phyloP scores from a whole-genome alignment of 345 rosid species.

The Brassica incana region DNA sequence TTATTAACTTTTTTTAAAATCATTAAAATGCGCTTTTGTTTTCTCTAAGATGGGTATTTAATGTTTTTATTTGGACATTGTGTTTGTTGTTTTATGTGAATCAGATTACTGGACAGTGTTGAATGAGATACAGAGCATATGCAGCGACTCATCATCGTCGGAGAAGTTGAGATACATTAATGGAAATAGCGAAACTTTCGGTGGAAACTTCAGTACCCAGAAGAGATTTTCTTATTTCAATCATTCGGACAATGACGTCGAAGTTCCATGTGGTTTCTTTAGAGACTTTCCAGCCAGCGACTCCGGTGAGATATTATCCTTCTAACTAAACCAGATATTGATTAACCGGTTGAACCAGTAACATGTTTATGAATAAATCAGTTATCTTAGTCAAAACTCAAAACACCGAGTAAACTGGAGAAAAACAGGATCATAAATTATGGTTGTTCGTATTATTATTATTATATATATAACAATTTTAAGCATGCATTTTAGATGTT shows the following conservation, averaged over 20 bases:
- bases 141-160: slow-evolving; percentile 38
- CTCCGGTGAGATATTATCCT: slow-evolving; percentile 52
- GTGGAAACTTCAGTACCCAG: slow-evolving; percentile 59
- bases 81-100: neutral
- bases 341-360: neutral
- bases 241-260: slow-evolving; percentile 32
- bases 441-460: neutral
- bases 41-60: neutral
- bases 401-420: neutral
- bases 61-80: neutral
- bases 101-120: slow-evolving; percentile 64
- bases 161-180: slow-evolving; percentile 54
- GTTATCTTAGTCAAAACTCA: neutral
- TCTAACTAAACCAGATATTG: neutral
- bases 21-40: neutral
- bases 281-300: slow-evolving; percentile 55
- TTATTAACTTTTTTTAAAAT: neutral
- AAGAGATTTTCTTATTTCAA: slow-evolving; percentile 66
- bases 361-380: neutral
- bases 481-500: neutral
- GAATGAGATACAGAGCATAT: slow-evolving; percentile 53
- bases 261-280: slow-evolving; percentile 84
- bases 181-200: slow-evolving; percentile 54
- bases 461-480: too few relatives aligned
- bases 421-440: neutral